A percentile compares a stretch with the other conserved stretches of the same genome.
phyloP scores from a whole-genome alignment of 495 filamentous ascomycete species.

The Chaetomium cochliodes region DNA sequence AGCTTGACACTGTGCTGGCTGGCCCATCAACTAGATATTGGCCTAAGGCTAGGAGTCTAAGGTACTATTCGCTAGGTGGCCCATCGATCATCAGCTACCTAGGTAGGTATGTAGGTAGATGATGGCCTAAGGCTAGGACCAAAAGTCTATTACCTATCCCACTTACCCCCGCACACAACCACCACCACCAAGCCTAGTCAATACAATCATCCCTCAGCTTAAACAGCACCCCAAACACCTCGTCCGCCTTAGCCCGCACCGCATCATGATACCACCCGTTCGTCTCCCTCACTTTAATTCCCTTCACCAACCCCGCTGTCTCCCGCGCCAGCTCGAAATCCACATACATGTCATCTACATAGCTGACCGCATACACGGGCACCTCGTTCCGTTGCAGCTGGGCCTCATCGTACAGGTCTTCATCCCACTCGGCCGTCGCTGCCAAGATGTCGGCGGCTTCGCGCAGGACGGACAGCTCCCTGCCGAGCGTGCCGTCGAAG shows the following conservation, averaged over 20 bases:
- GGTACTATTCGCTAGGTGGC: too few species aligned
- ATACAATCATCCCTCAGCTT: slow-evolving; percentile 68
- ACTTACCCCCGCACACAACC: background rate
- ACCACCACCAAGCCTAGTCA: slow-evolving; percentile 43
- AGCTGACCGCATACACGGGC: slow-evolving; percentile 85
- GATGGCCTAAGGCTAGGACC: background rate
- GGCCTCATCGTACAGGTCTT: slow-evolving; percentile 68
- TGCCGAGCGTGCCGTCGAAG: slow-evolving; percentile 64
- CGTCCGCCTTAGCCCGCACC: slow-evolving; percentile 66
- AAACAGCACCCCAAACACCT: slow-evolving; percentile 70
- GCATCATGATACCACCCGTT: slow-evolving; percentile 87
- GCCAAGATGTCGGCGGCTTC: slow-evolving; percentile 71
- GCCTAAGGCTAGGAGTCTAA: too few species aligned
- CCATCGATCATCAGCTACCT: too few species aligned
- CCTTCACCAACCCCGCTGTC: slow-evolving; percentile 73
- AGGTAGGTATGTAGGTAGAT: too few species aligned
- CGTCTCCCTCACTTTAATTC: slow-evolving; percentile 77
- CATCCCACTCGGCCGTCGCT: slow-evolving; percentile 59
- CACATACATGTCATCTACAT: slow-evolving; percentile 93
- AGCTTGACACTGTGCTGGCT: too few species aligned
- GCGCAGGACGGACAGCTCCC: slow-evolving; percentile 62
- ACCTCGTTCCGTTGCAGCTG: slow-evolving; percentile 76
- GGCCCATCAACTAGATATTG: too few species aligned
- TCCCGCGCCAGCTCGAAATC: slow-evolving; percentile 68
- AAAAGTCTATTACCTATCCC: background rate